Evolutionary conservation across 495 filamentous ascomycete genomes (phyloP), one percentile per base, ranked within the genome.

Genomic region (Lentithecium fluviatile): DNA sequence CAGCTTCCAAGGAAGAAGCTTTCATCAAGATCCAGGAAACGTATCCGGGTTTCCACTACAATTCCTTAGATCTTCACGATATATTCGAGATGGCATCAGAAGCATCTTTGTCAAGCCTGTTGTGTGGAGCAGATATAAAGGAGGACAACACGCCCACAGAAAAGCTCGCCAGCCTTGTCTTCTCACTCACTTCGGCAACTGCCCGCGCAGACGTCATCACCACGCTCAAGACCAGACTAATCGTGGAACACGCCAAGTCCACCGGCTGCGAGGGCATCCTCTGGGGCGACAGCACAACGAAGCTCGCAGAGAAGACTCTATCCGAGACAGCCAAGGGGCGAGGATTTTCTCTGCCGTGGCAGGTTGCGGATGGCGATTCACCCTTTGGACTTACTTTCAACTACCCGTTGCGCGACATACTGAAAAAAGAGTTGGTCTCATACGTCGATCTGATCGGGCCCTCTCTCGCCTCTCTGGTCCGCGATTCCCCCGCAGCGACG

Each of bases 321-420:
- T 78, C 89, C 0, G 88, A 91, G 70, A 89, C 91, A 2, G 91
- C 95, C 6, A 96, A 97, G 74, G 94, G 94, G 0, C 80, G 94
- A 3, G 94, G 92, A 0, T 88, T 86, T 58, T 81, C 86, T 12
- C 68, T 97, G 38, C 91, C 91, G 0, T 91, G 87, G 87, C 83
- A 86, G 66, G 80, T 90, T 6, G 82, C 83, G 12, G 94, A 97
- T 70, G 89, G 89, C 3, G 70, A 70, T 61, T 86, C 78, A 43
- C 84, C 76, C 8, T 85, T 75, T 73, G 87, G 80, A 36, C 68
- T 82, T 53, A 74, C 73, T 34, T 85, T 80, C 73, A 79, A 84
- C 65, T 90, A 86, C 69, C 90, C 90, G 0, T 76, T 95, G 42
- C 85, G 91, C 45, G 94, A 97, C 69, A 69, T 95, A 38, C 85